Evolutionary conservation across 176 grass and related monocot genomes (phyloP).

Genomic region (Eleusine indica): DNA sequence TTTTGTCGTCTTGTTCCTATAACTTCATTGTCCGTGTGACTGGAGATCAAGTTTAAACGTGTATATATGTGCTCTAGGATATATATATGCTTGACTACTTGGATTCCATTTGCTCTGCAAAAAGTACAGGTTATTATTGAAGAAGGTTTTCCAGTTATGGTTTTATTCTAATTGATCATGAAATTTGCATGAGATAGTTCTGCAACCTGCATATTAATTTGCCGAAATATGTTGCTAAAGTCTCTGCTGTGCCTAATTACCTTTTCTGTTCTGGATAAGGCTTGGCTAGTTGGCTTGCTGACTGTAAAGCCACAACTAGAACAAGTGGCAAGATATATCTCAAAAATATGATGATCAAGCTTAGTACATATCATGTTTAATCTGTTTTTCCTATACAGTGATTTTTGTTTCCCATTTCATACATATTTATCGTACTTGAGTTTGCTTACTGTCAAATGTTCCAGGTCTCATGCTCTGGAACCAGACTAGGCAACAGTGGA

Average conservation of each 20-base stretch:
- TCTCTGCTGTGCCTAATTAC: neutral
- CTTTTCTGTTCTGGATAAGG: conserved; percentile 3
- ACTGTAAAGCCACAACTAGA: conserved; percentile 17
- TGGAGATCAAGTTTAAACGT: neutral
- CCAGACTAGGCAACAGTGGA: conserved; percentile 85
- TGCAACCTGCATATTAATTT: neutral
- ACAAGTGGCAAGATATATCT: neutral
- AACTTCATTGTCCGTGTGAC: conserved; percentile 25
- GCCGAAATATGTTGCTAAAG: neutral
- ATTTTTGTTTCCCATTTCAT: conserved; percentile 3
- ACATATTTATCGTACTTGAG: neutral
- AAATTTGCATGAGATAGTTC: neutral
- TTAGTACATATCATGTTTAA: conserved; percentile 7
- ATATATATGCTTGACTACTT: neutral
- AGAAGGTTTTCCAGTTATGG: neutral
- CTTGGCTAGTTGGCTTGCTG: neutral
- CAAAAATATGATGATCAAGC: neutral
- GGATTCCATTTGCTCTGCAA: neutral
- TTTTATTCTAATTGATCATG: neutral
- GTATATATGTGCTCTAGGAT: neutral
- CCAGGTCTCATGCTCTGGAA: conserved; percentile 85
- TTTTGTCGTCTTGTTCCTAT: neutral
- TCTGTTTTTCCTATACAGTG: neutral
- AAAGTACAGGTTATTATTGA: conserved; percentile 1
- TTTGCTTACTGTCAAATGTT: conserved; percentile 27